A percentile compares a stretch with the other conserved stretches of the same genome.
Conservation (phyloP, 495 filamentous ascomycete genomes). For the Aspergillus carlsbadensis region DNA sequence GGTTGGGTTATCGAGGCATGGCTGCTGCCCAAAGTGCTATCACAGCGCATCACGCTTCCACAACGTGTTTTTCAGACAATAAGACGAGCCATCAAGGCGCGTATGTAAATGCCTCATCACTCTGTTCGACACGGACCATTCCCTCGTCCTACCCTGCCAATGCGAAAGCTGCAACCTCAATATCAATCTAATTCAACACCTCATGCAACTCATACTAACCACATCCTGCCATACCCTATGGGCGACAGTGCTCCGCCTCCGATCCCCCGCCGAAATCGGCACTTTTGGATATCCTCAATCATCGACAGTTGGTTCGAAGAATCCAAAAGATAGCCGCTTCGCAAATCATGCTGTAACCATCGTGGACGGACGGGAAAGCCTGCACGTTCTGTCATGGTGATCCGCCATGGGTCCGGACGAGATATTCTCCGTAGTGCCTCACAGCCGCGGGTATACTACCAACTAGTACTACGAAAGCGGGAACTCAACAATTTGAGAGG, state of each 20-base stretch:
- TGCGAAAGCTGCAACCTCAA: too few relatives aligned
- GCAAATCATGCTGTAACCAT: too few relatives aligned
- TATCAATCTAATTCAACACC: too few relatives aligned
- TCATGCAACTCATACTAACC: too few relatives aligned
- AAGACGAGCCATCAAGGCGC: neutral
- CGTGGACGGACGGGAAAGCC: neutral
- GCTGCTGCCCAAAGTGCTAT: neutral
- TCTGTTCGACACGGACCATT: neutral
- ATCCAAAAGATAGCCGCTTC: too few relatives aligned
- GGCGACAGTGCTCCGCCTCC: too few relatives aligned
- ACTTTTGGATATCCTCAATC: neutral
- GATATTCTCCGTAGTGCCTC: constrained; percentile 6
- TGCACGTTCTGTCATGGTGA: neutral
- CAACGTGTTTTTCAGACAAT: neutral
- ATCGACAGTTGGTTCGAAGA: too few relatives aligned
- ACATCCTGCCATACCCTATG: too few relatives aligned
- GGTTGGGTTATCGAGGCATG: neutral
- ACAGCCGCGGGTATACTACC: neutral
- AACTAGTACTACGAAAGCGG: too few relatives aligned
- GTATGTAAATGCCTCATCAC: neutral
- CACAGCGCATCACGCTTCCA: neutral
- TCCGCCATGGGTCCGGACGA: neutral
- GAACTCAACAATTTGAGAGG: too few relatives aligned
- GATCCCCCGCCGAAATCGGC: neutral
- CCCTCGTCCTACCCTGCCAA: neutral